Base-by-base conservation (phyloP, 805 yeast genomes). In the Candida qinlingensis region DNA sequence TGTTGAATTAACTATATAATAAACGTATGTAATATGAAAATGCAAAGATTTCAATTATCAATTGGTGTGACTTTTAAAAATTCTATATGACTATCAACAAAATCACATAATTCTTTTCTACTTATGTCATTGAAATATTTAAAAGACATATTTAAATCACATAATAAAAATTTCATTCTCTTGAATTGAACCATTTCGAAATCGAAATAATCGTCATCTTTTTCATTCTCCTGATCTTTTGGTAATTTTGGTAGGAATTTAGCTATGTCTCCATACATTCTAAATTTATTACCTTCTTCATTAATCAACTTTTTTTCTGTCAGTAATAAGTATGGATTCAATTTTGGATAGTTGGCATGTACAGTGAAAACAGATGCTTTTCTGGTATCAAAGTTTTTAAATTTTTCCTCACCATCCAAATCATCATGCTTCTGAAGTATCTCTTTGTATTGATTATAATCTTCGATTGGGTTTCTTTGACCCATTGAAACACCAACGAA, bases 401-500 rank as follows among this genome's bases (percentile, higher is more conserved):
- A 59, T 19, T 40, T 41, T 37, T 45, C 37, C 4, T 25, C 45
- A 19, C 47, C 47, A 36, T 53, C 54, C 13, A 48, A 31, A 27
- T 29, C 39, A 30, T 29, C 39, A 7, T 38, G 31, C n/a, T 12
- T n/a, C 6, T 46, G 45, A 19, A 49, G 19, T 12, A 51, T 45
- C 28, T 41, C 30, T 19, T 41, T 33, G 29, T 44, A 45, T 34
- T 54, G 56, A 28, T 54, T 48, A 48, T 69, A 79, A 63, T 87
- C 95, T 40, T 75, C 75, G n/a, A 73, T 63, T 3, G 91, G 88
- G 59, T 84, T 80, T 52, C 71, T 79, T 63, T 87, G 96, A 5
- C 85, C 83, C 89, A 87, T 87, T 3, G 86, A 87, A 8, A 82
- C 77, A 13, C 91, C 92, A n/a, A 72, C 65, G 59, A 75, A 84